phyloP scores from a whole-genome alignment of 2,329 filamentous ascomycete species.

The Phoma sp. region DNA sequence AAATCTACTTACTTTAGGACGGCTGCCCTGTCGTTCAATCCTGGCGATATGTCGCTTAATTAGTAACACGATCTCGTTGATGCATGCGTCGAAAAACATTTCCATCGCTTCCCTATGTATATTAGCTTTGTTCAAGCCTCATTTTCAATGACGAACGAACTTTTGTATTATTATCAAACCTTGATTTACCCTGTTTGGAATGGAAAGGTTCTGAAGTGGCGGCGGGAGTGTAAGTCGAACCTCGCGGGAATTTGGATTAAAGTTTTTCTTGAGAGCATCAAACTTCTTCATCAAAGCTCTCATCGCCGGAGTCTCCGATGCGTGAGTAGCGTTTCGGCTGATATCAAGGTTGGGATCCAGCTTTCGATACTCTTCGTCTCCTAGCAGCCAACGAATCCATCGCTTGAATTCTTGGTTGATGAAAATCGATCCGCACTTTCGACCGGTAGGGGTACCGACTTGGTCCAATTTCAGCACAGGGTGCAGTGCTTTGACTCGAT shows the following conservation, averaged over 20 bases:
- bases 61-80: slow-evolving; percentile 26
- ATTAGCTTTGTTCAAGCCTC: neutral
- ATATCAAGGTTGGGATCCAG: slow-evolving; percentile 26
- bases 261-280: slow-evolving; percentile 25
- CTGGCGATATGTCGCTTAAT: slow-evolving; percentile 29
- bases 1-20: slow-evolving; percentile 20
- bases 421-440: slow-evolving; percentile 34
- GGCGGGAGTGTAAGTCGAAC: slow-evolving; percentile 30
- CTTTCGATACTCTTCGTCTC: slow-evolving; percentile 25
- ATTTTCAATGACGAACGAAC: neutral
- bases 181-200: slow-evolving; percentile 22
- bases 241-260: slow-evolving; percentile 16
- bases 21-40: slow-evolving; percentile 19
- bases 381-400: slow-evolving; percentile 30
- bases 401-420: slow-evolving; percentile 34
- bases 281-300: slow-evolving; percentile 30
- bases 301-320: slow-evolving; percentile 28
- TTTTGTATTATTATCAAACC: slow-evolving; percentile 28
- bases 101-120: slow-evolving; percentile 22
- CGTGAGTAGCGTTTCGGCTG: slow-evolving; percentile 26
- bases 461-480: slow-evolving; percentile 24
- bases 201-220: slow-evolving; percentile 22
- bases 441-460: slow-evolving; percentile 21
- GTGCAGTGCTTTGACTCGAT: slow-evolving; percentile 22
- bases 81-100: slow-evolving; percentile 32